These are phyloP conservation scores for Chalciporus sp. DNA, from an alignment of 1,284 basidiomycete species.

Conservation along the genomic window DNA sequence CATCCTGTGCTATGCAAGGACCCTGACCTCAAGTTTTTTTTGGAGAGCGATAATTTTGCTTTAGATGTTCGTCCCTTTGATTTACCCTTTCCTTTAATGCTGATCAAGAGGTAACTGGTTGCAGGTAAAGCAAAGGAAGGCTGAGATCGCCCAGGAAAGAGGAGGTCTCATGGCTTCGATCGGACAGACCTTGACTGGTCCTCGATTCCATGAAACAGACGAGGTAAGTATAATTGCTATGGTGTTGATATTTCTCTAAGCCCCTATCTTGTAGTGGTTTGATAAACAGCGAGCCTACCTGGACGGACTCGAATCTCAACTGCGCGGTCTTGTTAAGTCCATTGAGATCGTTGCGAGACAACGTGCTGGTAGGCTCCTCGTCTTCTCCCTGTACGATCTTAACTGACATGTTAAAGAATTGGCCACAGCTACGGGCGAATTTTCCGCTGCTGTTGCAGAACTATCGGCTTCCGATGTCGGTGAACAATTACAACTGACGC, in stretches of 20 bases:
- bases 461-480: conserved; percentile 79
- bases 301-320: conserved; percentile 87
- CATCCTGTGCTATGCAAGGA: conserved; percentile 88
- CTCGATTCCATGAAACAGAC: conserved; percentile 90
- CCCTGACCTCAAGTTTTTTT: conserved; percentile 81
- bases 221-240: conserved; percentile 54
- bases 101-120: background rate
- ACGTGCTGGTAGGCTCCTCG: conserved; percentile 56
- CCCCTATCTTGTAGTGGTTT: conserved; percentile 72
- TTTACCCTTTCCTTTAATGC: background rate
- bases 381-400: background rate
- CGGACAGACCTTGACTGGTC: conserved; percentile 77
- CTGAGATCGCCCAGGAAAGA: conserved; percentile 71
- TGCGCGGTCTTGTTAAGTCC: conserved; percentile 84
- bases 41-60: conserved; percentile 86
- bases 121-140: conserved; percentile 86
- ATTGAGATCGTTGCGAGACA: conserved; percentile 84
- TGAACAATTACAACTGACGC: conserved; percentile 65
- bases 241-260: background rate
- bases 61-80: conserved; percentile 61
- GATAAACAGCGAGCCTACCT: conserved; percentile 86
- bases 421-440: conserved; percentile 68
- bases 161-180: conserved; percentile 82
- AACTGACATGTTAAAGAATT: conserved; percentile 52
- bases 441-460: conserved; percentile 66